Base-by-base conservation (phyloP, 2,329 filamentous ascomycete genomes). In the Sarocladiaceae sp. region DNA sequence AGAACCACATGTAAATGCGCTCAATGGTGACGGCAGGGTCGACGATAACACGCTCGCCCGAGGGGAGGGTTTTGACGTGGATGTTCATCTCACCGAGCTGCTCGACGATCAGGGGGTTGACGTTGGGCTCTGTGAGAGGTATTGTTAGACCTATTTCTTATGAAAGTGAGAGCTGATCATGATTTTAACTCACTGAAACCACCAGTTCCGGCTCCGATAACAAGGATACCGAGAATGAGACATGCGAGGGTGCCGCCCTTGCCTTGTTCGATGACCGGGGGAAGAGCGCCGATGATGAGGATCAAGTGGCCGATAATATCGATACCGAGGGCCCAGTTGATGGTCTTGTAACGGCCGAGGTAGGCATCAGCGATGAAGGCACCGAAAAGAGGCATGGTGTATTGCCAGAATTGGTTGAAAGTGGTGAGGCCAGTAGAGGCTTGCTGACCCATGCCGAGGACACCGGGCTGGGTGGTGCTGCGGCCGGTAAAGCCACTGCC, bases 1-100 rank as follows among this genome's bases (percentile, higher is more conserved):
- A 90, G 66, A 88, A 89, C 66, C 82, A 86, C 59, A 82, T 76
- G 64, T 84, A 88, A 50, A 89, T 82, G 22, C 83, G 74, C 26
- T 78, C 76, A 15, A 80, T 71, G 0, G 84, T 87, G 29, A 82
- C 74, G 44, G 78, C 77, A 0, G 84, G 84, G 57, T 87, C 84
- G 13, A 86, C 75, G 51, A 88, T 80, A 36, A 86, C 82, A 11
- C 79, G 77, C 63, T 86, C 80, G 22, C 84, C 84, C 1, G 70
- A 75, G 26, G 64, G 62, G 18, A 79, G 67, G 3, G 74, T 80
- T 54, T 74, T 71, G 51, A 86, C 73, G 31, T 73, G 72, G 52
- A 80, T 70, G 54, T 73, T 75, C n/a, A 79, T 75, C 22, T 80
- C 73, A 11, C 72, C 73, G 54, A 84, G 78, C 64, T 88, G 84